phyloP scores from a whole-genome alignment of 202 grass and related monocot species.

The Setaria italica region DNA sequence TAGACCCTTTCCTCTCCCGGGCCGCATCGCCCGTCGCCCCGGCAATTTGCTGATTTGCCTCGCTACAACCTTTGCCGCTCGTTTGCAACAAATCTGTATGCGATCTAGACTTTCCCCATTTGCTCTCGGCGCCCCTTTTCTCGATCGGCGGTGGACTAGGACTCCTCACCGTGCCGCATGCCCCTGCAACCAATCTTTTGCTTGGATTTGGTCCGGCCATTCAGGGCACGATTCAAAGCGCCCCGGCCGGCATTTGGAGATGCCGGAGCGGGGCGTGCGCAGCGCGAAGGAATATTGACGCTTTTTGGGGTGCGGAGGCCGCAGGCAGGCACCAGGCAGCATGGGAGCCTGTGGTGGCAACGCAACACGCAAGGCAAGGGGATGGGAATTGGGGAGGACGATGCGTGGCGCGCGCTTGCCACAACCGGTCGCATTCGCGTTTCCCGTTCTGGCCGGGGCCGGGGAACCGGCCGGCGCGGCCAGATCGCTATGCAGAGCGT shows the following conservation, averaged over 20 bases:
- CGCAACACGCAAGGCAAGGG: neutral
- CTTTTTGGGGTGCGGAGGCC: neutral
- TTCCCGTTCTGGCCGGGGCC: conserved; percentile 41
- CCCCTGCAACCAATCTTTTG: conserved; percentile 27
- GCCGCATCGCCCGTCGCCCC: neutral
- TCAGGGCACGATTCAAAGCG: conserved; percentile 34
- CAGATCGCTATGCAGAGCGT: neutral
- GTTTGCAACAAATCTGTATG: conserved; percentile 37
- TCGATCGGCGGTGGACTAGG: neutral
- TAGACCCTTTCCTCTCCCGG: neutral
- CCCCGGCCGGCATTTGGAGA: neutral
- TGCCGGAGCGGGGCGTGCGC: neutral
- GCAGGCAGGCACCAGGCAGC: neutral
- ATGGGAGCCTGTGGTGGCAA: neutral
- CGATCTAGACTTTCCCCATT: conserved; percentile 50
- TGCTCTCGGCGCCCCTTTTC: neutral
- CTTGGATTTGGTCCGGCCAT: conserved; percentile 34
- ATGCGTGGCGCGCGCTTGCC: neutral
- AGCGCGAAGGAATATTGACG: conserved; percentile 27
- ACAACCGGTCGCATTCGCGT: conserved; percentile 32
- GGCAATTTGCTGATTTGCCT: neutral
- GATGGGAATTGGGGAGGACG: neutral
- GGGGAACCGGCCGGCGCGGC: neutral
- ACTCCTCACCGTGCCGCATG: neutral
- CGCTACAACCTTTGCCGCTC: neutral